Evolutionary conservation across 148 eudicot genomes (phyloP).

Genomic region (Rhododendron vialii): DNA sequence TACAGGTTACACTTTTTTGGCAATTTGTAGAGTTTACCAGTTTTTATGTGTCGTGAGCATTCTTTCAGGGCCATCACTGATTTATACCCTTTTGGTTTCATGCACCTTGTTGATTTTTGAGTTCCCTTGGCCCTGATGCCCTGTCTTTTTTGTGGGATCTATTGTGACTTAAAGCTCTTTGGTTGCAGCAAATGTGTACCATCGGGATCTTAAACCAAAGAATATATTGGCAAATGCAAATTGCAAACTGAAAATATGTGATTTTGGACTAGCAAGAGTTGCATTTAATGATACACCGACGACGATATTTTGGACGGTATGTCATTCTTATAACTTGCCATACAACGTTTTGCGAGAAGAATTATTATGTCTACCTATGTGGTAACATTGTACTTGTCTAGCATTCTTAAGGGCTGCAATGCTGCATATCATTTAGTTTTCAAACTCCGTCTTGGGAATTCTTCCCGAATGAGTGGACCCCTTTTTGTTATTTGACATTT

Average conservation of each 20-base stretch:
- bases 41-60: neutral
- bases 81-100: neutral
- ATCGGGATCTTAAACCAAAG: slow-evolving; percentile 92
- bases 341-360: neutral
- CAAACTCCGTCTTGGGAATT: neutral
- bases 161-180: slow-evolving; percentile 14
- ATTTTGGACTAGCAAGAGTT: slow-evolving; percentile 92
- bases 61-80: neutral
- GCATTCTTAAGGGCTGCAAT: neutral
- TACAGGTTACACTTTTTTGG: slow-evolving; percentile 42
- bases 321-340: slow-evolving; percentile 6
- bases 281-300: slow-evolving; percentile 85
- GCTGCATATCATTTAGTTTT: neutral
- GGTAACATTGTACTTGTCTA: neutral
- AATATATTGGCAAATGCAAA: slow-evolving; percentile 92
- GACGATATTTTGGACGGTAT: slow-evolving; percentile 80
- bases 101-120: neutral
- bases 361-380: neutral
- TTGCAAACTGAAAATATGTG: slow-evolving; percentile 91
- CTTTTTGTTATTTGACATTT: neutral
- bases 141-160: neutral
- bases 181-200: slow-evolving; percentile 86
- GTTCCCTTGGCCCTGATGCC: neutral
- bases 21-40: neutral
- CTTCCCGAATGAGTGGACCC: neutral